Conservation (phyloP, 2,329 filamentous ascomycete species). For the Cladorrhinum sp. region DNA sequence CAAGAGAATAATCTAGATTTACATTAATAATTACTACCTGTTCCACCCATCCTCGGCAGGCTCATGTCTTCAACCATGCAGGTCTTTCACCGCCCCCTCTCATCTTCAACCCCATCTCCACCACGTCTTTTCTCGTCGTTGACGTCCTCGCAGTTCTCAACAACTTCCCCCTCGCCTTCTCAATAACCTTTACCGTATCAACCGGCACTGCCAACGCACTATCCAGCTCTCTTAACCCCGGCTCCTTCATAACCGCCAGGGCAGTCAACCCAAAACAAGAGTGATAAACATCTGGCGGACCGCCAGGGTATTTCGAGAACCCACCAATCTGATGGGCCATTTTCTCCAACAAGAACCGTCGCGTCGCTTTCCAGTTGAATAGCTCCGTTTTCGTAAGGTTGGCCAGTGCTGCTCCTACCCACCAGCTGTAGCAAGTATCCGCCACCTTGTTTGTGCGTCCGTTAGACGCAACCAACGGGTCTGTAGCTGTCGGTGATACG, state of each 20-base stretch:
- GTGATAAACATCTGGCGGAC: slow-evolving; percentile 78
- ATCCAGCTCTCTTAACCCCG: slow-evolving; percentile 68
- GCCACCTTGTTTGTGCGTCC: slow-evolving; percentile 87
- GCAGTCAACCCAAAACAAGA: slow-evolving; percentile 83
- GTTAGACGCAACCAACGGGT: slow-evolving; percentile 68
- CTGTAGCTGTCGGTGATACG: slow-evolving; percentile 29
- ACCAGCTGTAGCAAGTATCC: slow-evolving; percentile 96
- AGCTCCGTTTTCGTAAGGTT: slow-evolving; percentile 47
- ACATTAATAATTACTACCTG: no score
- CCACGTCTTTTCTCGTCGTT: slow-evolving; percentile 6
- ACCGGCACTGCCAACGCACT: slow-evolving; percentile 71
- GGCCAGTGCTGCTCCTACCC: slow-evolving; percentile 67
- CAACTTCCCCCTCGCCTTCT: slow-evolving; percentile 42
- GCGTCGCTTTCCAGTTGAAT: slow-evolving; percentile 57
- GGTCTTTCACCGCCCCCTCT: slow-evolving; percentile 14
- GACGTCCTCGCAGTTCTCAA: slow-evolving; percentile 23
- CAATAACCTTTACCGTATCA: slow-evolving; percentile 51
- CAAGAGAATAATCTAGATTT: no score
- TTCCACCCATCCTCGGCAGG: no score
- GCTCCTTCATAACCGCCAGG: slow-evolving; percentile 69
- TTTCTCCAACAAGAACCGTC: slow-evolving; percentile 77
- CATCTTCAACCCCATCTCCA: slow-evolving; percentile 23
- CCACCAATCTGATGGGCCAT: slow-evolving; percentile 85
- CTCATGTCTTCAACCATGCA: slow-evolving; percentile 17
- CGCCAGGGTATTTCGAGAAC: slow-evolving; percentile 69